Evolutionary conservation across 768 basidiomycete genomes (phyloP).

Genomic region (Lanmaoa pseudosensibilis): DNA sequence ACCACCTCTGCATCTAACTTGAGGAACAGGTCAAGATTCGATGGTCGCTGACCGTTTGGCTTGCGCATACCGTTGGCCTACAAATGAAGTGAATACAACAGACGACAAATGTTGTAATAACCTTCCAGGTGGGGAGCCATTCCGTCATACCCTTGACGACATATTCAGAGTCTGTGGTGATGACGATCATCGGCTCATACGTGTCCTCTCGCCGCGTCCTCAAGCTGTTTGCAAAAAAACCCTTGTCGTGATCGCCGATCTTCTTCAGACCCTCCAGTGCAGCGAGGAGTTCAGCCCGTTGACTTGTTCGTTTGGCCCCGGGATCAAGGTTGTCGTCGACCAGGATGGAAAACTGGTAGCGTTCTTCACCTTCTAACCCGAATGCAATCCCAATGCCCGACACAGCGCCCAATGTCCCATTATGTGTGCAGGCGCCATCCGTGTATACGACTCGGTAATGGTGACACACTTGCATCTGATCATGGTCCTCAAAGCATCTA

Average conservation of each 20-base stretch:
- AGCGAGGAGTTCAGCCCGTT: constrained; percentile 34
- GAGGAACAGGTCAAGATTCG: constrained; percentile 10
- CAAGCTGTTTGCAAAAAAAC: not conserved
- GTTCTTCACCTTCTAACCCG: not conserved
- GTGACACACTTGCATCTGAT: constrained; percentile 12
- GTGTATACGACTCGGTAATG: constrained; percentile 28
- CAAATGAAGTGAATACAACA: not conserved
- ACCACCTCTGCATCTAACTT: not conserved
- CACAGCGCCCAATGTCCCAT: constrained; percentile 25
- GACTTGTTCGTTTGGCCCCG: constrained; percentile 25
- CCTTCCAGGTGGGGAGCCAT: constrained; percentile 9
- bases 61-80: not conserved
- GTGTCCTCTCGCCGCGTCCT: not conserved
- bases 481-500: not conserved
- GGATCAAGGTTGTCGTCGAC: constrained; percentile 26
- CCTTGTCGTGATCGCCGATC: constrained; percentile 26
- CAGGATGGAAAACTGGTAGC: constrained; percentile 16
- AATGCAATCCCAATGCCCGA: constrained; percentile 9
- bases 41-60: not conserved
- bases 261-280: constrained; percentile 29
- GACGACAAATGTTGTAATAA: not conserved
- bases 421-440: constrained; percentile 36
- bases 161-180: constrained; percentile 7
- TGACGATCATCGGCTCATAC: not conserved
- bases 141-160: constrained; percentile 7